These are phyloP conservation scores for Cutaneotrichosporon sp. DNA, from an alignment of 1,284 basidiomycete genomes.

Conservation along the genomic window DNA sequence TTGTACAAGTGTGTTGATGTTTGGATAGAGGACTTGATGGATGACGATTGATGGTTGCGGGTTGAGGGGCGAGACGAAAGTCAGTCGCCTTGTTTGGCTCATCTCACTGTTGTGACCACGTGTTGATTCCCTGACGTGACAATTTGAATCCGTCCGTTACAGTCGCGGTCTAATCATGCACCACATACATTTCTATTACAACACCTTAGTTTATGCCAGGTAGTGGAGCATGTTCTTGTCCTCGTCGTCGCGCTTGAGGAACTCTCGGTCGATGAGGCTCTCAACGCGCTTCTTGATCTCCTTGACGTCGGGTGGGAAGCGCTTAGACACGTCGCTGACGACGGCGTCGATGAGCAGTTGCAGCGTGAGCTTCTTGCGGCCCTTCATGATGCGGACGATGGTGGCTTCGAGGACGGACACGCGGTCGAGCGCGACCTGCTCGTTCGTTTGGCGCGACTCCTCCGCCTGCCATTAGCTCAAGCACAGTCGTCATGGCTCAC, in stretches of 20 bases:
- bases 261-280: slow-evolving; percentile 80
- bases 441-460: slow-evolving; percentile 80
- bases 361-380: slow-evolving; percentile 76
- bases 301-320: slow-evolving; percentile 57
- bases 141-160: not conserved
- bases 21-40: not conserved
- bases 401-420: slow-evolving; percentile 86
- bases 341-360: slow-evolving; percentile 65
- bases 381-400: slow-evolving; percentile 94
- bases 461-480: slow-evolving; percentile 62
- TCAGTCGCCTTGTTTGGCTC: slow-evolving; percentile 18
- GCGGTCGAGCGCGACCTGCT: slow-evolving; percentile 81
- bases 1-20: slow-evolving; percentile 3
- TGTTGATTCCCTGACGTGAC: slow-evolving; percentile 1
- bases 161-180: too few species aligned
- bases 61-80: not conserved
- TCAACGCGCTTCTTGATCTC: slow-evolving; percentile 83
- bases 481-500: slow-evolving; percentile 53
- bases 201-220: slow-evolving; percentile 68
- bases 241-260: slow-evolving; percentile 61
- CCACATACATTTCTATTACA: too few species aligned
- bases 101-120: not conserved
- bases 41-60: not conserved
- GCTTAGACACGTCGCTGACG: slow-evolving; percentile 65
- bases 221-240: slow-evolving; percentile 74